These are phyloP conservation scores for Aspergillus fischeri DNA, from an alignment of 2,329 filamentous ascomycete species.

Conservation along the genomic window DNA sequence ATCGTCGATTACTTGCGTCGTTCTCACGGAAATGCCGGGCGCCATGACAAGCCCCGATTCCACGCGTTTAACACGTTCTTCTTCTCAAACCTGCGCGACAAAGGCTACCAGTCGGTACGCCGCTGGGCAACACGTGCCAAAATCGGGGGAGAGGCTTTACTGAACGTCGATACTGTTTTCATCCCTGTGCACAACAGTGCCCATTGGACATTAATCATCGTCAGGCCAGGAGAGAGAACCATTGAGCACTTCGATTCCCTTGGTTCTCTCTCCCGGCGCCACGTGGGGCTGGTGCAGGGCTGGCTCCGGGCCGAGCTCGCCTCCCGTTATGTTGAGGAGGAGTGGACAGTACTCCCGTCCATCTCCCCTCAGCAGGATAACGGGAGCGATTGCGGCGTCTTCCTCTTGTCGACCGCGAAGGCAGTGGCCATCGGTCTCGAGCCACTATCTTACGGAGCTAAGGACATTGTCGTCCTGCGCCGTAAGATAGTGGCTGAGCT, in stretches of 20 bases:
- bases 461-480: constrained; percentile 39
- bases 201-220: constrained; percentile 49
- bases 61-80: constrained; percentile 46
- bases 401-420: constrained; percentile 47
- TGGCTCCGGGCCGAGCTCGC: constrained; percentile 44
- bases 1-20: constrained; percentile 37
- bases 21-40: constrained; percentile 29
- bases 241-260: constrained; percentile 49
- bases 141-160: constrained; percentile 42
- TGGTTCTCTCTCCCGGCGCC: constrained; percentile 26
- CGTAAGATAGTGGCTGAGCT: constrained; percentile 47
- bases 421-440: constrained; percentile 43
- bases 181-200: constrained; percentile 43
- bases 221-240: constrained; percentile 39
- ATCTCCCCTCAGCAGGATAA: constrained; percentile 44
- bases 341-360: constrained; percentile 41
- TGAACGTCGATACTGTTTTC: constrained; percentile 45
- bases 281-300: constrained; percentile 34
- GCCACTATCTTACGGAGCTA: constrained; percentile 38
- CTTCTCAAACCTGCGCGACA: constrained; percentile 40
- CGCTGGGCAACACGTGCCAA: constrained; percentile 46
- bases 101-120: constrained; percentile 36
- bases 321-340: constrained; percentile 35
- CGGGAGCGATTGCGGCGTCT: constrained; percentile 48
- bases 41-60: constrained; percentile 34